Evolutionary conservation across 768 basidiomycete species (phyloP), one percentile per base, ranked within the genome.

Genomic region (Rhodocollybia butyracea): DNA sequence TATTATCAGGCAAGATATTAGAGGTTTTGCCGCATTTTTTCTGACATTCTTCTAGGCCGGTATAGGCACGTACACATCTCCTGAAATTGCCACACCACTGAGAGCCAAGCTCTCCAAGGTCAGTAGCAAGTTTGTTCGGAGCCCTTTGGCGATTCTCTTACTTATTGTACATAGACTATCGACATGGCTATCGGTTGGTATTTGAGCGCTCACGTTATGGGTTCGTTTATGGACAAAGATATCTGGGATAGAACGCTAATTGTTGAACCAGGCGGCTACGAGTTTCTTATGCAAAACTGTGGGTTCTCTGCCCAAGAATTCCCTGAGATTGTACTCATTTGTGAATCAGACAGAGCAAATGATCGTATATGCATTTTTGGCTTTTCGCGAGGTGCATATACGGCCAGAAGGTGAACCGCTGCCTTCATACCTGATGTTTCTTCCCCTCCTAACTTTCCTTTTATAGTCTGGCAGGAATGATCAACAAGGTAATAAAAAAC

Each of bases 321-420:
- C n/a, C n/a, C n/a, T n/a, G n/a, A n/a, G n/a, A n/a, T n/a, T n/a
- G n/a, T n/a, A n/a, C n/a, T n/a, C n/a, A 11, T 15, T 17, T 19
- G 21, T 39, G 46, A 17, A 6, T 29, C 24, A 83, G 82, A 83
- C 54, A 64, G 71, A 4, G 70, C 60, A 19, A 56, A 55, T 5
- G 65, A 66, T 47, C 59, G 65, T 19, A 66, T 66, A 19, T 66
- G 64, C 43, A 59, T 66, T 17, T 65, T 66, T 54, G 86, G 85
- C 0, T 88, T 88, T 64, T 86, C 85, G 38, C 76, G 86, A 36
- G 86, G 86, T 21, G 83, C 84, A 15, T 86, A 83, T 63, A 83
- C 83, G 3, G 84, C 84, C 1, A 73, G 85, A 77, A 81, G 72
- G 78, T 76, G 22, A 11, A 10, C 3, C 21, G 6, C 13, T 36